A percentile compares a stretch with the other conserved stretches of the same genome.
Evolutionary conservation across 2,329 filamentous ascomycete species (phyloP).

Genomic region (Fusarium clavum): DNA sequence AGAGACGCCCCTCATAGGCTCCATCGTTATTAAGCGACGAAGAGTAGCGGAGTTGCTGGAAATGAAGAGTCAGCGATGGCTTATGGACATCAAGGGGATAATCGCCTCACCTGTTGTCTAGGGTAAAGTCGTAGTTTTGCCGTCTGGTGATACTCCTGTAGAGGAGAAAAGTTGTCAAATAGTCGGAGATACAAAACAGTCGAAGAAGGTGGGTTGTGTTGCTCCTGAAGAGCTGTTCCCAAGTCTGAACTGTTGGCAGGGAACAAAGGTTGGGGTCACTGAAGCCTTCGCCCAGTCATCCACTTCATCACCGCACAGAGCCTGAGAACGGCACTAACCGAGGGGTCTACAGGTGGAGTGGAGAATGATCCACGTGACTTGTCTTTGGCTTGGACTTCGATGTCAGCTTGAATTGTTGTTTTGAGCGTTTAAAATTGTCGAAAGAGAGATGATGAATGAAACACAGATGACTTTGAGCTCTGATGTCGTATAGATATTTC

Average conservation of each 20-base stretch:
- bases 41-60: constrained; percentile 14
- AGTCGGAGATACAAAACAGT: constrained; percentile 6
- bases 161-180: background rate
- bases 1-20: constrained; percentile 50
- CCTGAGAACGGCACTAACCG: constrained; percentile 46
- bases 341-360: constrained; percentile 47
- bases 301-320: constrained; percentile 40
- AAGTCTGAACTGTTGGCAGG: constrained; percentile 19
- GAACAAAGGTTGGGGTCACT: constrained; percentile 37
- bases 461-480: background rate
- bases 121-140: background rate
- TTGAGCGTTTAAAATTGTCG: background rate
- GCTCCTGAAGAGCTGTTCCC: constrained; percentile 25
- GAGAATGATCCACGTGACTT: constrained; percentile 39
- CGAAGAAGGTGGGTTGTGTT: constrained; percentile 19
- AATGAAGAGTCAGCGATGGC: constrained; percentile 25
- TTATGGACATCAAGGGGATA: constrained; percentile 11
- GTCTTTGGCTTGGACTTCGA: background rate
- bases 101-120: constrained; percentile 26
- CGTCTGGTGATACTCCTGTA: background rate
- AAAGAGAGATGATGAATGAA: background rate
- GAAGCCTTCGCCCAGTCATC: constrained; percentile 39
- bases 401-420: background rate
- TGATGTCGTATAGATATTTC: background rate
- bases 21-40: constrained; percentile 42